Conservation (phyloP, 202 grass and related monocot genomes). For the Schoenoplectus tabernaemontani region DNA sequence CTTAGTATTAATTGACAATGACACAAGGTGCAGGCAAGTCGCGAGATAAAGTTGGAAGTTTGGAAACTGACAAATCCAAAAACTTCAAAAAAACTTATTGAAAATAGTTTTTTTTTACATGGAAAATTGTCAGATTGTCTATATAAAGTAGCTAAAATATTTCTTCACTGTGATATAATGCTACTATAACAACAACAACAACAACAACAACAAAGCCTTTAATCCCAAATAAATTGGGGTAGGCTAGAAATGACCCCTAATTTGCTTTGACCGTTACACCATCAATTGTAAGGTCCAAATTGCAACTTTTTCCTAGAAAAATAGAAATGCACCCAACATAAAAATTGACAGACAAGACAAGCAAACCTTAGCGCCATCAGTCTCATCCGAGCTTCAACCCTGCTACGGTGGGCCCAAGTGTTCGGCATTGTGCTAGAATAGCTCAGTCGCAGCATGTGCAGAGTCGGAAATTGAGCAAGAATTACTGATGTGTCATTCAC, state of each 20-base stretch:
- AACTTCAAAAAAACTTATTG: not conserved
- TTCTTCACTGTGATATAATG: not conserved
- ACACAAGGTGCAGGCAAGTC: not conserved
- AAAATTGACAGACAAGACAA: not conserved
- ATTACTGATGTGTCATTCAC: constrained; percentile 46
- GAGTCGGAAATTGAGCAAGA: constrained; percentile 31
- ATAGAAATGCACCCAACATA: not conserved
- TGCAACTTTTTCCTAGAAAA: not conserved
- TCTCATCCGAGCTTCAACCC: constrained; percentile 10
- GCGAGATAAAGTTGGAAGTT: not conserved
- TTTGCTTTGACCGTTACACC: not conserved
- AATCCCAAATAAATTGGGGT: no score
- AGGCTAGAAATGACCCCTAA: no score
- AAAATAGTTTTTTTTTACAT: not conserved
- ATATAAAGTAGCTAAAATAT: not conserved
- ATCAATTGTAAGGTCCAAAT: not conserved
- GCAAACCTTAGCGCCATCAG: constrained; percentile 6
- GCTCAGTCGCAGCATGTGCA: not conserved
- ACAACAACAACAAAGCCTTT: no score
- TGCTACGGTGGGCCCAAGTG: not conserved
- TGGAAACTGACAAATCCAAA: not conserved
- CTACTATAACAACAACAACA: not conserved
- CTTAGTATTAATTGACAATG: not conserved
- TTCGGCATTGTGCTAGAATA: constrained; percentile 3
- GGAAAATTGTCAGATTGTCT: not conserved